Evolutionary conservation across 2,329 filamentous ascomycete genomes (phyloP), one percentile per base, ranked within the genome.

Genomic region (Aureobasidium melanogenum): DNA sequence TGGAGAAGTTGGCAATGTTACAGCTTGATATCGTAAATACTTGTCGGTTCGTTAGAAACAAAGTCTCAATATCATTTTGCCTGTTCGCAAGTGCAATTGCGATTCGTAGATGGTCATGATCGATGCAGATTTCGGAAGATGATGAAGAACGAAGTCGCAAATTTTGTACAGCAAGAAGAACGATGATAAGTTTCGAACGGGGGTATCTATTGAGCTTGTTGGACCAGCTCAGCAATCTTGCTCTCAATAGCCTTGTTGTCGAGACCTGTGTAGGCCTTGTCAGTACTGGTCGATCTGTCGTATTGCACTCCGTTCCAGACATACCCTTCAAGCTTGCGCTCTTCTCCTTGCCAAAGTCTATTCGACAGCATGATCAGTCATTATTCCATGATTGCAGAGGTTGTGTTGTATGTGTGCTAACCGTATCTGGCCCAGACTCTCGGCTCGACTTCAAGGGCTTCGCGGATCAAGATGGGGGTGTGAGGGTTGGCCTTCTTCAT

Each of bases 401-500:
- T 15, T 6, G n/a, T n/a, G 52, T 10, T 19, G 34, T 44, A 39
- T n/a, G 36, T 24, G 9, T 43, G 50, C 59, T 50, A 76, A 96
- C 91, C 93, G 74, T 95, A 99, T 86, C 94, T 84, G 68, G 93
- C 92, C 76, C 88, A 97, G 66, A 99, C 85, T 75, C 85, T 88
- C 66, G 94, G 93, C 73, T 88, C 80, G 60, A 89, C 90, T 71
- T 89, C 91, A 68, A 84, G 80, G 58, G 93, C 94, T 81, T 97
- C 94, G 73, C 94, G 89, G 71, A 99, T 86, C 81, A 99, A 81
- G 77, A 99, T 97, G 60, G 94, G 94, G 52, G 84, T 92, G 76
- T 89, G 81, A 62, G 94, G 94, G 80, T 99, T 99, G 83, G 93
- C 89, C 82, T 96, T 95, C 86, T 99, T 99, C 93, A 99, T 97